A percentile compares a stretch with the other conserved stretches of the same genome.
These are phyloP conservation scores for Ophiostoma sp. DNA, from an alignment of 2,329 filamentous ascomycete genomes.

Conservation along the genomic window DNA sequence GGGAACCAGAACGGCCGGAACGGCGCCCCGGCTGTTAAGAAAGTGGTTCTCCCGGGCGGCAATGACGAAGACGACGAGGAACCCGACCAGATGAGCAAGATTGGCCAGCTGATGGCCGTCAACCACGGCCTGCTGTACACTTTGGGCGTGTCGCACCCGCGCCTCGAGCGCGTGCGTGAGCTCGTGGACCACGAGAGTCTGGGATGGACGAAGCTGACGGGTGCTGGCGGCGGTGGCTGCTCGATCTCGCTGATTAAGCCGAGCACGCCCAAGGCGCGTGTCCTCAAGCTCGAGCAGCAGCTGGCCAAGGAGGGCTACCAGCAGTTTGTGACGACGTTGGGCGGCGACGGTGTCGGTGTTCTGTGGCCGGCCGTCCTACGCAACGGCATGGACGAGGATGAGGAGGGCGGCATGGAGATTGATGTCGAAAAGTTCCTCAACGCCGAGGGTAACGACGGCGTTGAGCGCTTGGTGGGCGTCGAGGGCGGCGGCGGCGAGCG, in stretches of 20 bases:
- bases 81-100: constrained; percentile 59
- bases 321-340: constrained; percentile 85
- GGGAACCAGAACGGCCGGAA: not conserved
- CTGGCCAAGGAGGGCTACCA: constrained; percentile 73
- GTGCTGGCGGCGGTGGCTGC: constrained; percentile 92
- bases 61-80: constrained; percentile 65
- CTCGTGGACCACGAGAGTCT: constrained; percentile 85
- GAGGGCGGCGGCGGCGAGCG: constrained; percentile 65
- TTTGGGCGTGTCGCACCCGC: constrained; percentile 90
- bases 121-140: constrained; percentile 93
- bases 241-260: constrained; percentile 87
- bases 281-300: constrained; percentile 64
- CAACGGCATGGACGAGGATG: constrained; percentile 76
- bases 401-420: constrained; percentile 85
- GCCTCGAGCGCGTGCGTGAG: constrained; percentile 87
- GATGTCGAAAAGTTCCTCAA: constrained; percentile 81
- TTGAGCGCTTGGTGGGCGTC: constrained; percentile 85
- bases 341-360: constrained; percentile 90
- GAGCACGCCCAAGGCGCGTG: constrained; percentile 54
- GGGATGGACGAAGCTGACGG: constrained; percentile 96
- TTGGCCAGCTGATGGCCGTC: constrained; percentile 87
- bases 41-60: not conserved
- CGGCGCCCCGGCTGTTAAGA: constrained; percentile 1
- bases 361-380: constrained; percentile 89
- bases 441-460: constrained; percentile 78